Conservation (phyloP, 139 green algal genomes). For the Asterochloris sp. region DNA sequence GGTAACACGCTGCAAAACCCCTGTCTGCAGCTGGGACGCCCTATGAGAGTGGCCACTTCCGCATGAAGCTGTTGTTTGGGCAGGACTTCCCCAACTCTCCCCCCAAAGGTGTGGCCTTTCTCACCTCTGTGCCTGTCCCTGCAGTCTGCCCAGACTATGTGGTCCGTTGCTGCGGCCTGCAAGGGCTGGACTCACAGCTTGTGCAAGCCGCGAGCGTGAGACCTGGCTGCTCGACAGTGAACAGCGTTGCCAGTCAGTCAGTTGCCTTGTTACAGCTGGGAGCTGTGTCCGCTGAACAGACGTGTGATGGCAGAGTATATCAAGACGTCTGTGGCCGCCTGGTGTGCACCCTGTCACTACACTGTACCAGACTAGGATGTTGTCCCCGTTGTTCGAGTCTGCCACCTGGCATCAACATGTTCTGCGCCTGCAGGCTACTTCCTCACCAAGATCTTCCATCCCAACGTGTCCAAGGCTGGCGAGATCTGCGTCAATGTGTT, state of each 20-base stretch:
- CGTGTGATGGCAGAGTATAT: too few species aligned
- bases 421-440: slow-evolving; percentile 63
- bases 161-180: too few species aligned
- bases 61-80: slow-evolving; percentile 69
- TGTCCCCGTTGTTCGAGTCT: neutral
- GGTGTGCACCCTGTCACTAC: too few species aligned
- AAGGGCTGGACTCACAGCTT: too few species aligned
- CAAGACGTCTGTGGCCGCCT: too few species aligned
- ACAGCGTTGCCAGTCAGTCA: neutral
- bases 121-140: too few species aligned
- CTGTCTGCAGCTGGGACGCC: slow-evolving; percentile 73
- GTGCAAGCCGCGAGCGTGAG: too few species aligned
- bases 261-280: neutral
- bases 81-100: slow-evolving; percentile 60
- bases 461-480: slow-evolving; percentile 84
- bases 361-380: neutral
- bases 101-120: slow-evolving; percentile 51
- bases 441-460: slow-evolving; percentile 95
- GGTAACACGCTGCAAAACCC: too few species aligned
- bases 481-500: slow-evolving; percentile 99
- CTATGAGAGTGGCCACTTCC: slow-evolving; percentile 86
- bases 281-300: too few species aligned
- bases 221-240: too few species aligned
- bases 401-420: neutral
- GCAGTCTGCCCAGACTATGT: too few species aligned